Percentiles rank a stretch among this genome's conserved stretches.
Evolutionary conservation across 208 protist genomes (phyloP).

Genomic region (Acanthamoeba royreba): DNA sequence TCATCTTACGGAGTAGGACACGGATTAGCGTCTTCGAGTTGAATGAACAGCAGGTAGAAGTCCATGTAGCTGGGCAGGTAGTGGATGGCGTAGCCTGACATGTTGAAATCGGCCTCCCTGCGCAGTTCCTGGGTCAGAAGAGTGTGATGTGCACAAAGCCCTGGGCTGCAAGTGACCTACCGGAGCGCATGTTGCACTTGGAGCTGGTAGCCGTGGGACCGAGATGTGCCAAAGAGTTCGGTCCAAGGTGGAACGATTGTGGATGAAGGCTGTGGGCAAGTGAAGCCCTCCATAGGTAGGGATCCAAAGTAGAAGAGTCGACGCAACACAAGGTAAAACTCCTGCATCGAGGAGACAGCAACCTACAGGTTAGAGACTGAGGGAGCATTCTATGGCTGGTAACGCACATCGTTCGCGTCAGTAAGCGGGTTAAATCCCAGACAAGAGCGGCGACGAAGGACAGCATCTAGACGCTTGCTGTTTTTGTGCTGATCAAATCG

Average conservation of each 20-base stretch:
- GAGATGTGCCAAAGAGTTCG: no score
- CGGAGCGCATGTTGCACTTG: no score
- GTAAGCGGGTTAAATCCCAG: background rate
- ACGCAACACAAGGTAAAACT: background rate
- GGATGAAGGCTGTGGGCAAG: background rate
- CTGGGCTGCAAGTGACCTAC: no score
- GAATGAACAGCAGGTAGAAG: background rate
- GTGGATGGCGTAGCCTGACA: background rate
- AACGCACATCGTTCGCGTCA: background rate
- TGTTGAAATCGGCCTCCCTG: background rate
- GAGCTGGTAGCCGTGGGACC: no score
- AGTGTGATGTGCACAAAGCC: no score
- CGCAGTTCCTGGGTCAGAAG: no score
- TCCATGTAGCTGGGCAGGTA: background rate
- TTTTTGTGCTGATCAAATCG: background rate
- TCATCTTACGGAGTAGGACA: no score
- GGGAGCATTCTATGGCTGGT: no score
- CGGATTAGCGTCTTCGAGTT: no score
- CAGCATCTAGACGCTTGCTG: background rate
- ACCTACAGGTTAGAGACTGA: background rate
- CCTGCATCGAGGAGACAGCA: background rate
- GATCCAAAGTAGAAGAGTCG: background rate
- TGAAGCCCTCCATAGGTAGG: background rate
- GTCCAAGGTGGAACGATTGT: background rate
- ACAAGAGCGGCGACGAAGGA: background rate